Percentiles rank a stretch among this genome's conserved stretches.
These are phyloP conservation scores for Circinella minor DNA, from an alignment of 371 early-diverging fungal genomes.

Conservation along the genomic window DNA sequence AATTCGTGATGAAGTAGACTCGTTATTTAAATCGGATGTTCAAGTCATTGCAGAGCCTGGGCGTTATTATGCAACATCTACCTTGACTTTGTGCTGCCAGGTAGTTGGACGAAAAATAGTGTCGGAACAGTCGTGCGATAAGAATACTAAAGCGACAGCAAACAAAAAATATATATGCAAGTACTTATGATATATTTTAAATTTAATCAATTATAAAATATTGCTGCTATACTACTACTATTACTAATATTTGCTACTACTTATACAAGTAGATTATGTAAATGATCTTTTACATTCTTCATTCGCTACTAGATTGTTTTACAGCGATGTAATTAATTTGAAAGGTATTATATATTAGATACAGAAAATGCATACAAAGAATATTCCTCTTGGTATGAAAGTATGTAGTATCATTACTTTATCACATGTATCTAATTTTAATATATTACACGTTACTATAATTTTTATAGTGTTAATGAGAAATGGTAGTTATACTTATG, in stretches of 20 bases:
- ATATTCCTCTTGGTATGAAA: conserved; percentile 78
- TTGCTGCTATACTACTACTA: no score
- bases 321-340: neutral
- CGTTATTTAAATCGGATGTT: conserved; percentile 69
- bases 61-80: conserved; percentile 92
- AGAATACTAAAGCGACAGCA: conserved; percentile 11
- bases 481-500: conserved; percentile 16
- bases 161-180: conserved; percentile 79
- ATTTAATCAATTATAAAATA: no score
- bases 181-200: neutral
- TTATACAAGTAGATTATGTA: neutral
- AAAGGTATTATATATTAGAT: neutral
- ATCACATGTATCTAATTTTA: conserved; percentile 49
- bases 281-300: neutral
- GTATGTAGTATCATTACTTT: conserved; percentile 94
- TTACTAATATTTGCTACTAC: no score
- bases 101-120: conserved; percentile 73
- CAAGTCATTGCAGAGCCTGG: conserved; percentile 98
- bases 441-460: neutral
- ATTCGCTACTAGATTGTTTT: neutral
- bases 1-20: conserved; percentile 80
- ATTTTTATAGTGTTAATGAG: conserved; percentile 19
- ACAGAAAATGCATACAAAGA: neutral
- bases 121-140: no score
- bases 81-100: conserved; percentile 91